Percentiles rank a stretch among this genome's conserved stretches.
These are phyloP conservation scores for Polygonum aviculare DNA, from an alignment of 148 eudicot genomes.

Conservation along the genomic window DNA sequence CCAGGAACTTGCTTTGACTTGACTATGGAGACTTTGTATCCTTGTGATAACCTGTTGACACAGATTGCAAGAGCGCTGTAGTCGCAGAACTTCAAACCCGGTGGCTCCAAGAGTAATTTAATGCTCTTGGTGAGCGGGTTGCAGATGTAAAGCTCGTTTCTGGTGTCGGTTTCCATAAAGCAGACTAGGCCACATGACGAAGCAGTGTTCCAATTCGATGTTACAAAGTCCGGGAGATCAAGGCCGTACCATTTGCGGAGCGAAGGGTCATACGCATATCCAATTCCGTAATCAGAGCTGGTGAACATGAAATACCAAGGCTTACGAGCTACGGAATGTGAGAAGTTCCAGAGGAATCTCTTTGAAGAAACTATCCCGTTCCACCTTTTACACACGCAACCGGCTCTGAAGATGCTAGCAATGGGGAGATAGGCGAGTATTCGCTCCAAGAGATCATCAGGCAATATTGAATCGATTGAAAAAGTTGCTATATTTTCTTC, in stretches of 20 bases:
- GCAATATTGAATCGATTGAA: slow-evolving; percentile 57
- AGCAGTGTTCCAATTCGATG: slow-evolving; percentile 74
- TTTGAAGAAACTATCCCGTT: slow-evolving; percentile 63
- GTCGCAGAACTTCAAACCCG: slow-evolving; percentile 49
- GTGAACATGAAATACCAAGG: slow-evolving; percentile 99
- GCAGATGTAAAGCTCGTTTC: slow-evolving; percentile 57
- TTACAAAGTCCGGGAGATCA: slow-evolving; percentile 67
- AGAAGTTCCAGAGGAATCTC: slow-evolving; percentile 58
- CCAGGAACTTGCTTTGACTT: slow-evolving; percentile 79
- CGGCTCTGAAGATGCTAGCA: slow-evolving; percentile 73
- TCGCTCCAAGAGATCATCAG: slow-evolving; percentile 80
- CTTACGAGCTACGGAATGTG: slow-evolving; percentile 39
- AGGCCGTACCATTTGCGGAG: slow-evolving; percentile 71
- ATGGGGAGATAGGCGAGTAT: slow-evolving; percentile 73
- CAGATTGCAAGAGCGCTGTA: slow-evolving; percentile 70
- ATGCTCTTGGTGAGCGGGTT: slow-evolving; percentile 56
- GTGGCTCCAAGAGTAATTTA: slow-evolving; percentile 44
- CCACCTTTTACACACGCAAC: slow-evolving; percentile 90
- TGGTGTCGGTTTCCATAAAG: slow-evolving; percentile 67
- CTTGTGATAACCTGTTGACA: slow-evolving; percentile 34
- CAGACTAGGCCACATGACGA: slow-evolving; percentile 90
- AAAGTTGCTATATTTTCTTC: slow-evolving; percentile 39
- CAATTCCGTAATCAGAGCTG: slow-evolving; percentile 57
- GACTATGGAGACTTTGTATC: slow-evolving; percentile 55
- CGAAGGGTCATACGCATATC: slow-evolving; percentile 75